Evolutionary conservation across 345 rosid species (phyloP).

Genomic region (Boechera stricta): DNA sequence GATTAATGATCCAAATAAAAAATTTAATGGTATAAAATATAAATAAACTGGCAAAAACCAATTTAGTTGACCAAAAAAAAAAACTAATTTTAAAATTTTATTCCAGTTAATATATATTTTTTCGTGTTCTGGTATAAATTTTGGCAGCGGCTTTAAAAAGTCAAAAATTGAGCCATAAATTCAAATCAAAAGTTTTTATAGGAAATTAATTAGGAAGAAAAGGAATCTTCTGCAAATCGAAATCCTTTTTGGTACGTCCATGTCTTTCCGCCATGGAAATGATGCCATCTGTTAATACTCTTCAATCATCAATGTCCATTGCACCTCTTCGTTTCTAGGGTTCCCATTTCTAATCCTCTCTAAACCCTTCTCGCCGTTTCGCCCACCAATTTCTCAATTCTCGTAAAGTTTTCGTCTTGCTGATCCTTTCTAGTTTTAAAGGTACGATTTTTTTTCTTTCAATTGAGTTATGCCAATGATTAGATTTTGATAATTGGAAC

Average conservation of each 20-base stretch:
- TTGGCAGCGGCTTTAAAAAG: too few species aligned
- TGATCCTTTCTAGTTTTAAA: neutral
- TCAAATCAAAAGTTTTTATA: conserved; percentile 2
- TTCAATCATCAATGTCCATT: conserved; percentile 9
- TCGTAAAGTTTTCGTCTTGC: neutral
- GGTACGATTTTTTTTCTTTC: conserved; percentile 9
- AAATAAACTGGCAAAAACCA: too few species aligned
- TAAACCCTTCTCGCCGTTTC: conserved; percentile 29
- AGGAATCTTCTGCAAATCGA: conserved; percentile 29
- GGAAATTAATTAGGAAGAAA: neutral
- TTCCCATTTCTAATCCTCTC: conserved; percentile 5
- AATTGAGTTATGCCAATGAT: neutral
- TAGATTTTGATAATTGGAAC: neutral
- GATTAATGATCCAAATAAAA: too few species aligned
- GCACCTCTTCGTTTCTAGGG: conserved; percentile 25
- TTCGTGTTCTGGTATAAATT: too few species aligned
- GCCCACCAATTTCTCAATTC: conserved; percentile 11
- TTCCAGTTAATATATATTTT: too few species aligned
- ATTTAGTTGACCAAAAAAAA: too few species aligned
- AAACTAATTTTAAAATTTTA: too few species aligned
- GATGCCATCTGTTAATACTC: conserved; percentile 31
- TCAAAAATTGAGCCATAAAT: too few species aligned
- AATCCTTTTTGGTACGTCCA: conserved; percentile 24
- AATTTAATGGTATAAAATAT: too few species aligned
- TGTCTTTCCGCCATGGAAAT: conserved; percentile 45